phyloP scores from a whole-genome alignment of 129 eudicot genomes.

The Heracleum sosnowskyi region DNA sequence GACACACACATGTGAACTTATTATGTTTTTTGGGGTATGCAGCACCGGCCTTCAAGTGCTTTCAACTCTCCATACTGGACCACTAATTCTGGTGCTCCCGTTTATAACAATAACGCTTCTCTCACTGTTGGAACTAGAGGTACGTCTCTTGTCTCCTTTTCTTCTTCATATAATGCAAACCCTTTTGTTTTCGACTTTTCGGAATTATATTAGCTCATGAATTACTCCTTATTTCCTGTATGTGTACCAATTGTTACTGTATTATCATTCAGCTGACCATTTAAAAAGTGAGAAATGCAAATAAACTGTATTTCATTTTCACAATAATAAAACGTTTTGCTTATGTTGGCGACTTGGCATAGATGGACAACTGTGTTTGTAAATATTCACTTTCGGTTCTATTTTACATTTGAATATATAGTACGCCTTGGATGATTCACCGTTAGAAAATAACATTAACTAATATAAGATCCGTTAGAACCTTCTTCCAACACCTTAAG shows the following conservation, averaged over 20 bases:
- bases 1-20: no score
- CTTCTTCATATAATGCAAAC: no score
- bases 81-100: conserved; percentile 73
- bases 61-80: conserved; percentile 66
- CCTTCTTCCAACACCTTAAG: no score
- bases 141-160: background rate
- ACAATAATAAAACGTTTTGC: background rate
- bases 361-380: background rate
- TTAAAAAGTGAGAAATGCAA: background rate
- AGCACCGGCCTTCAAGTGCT: conserved; percentile 82
- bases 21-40: no score
- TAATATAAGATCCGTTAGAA: no score
- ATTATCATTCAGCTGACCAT: background rate
- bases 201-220: no score
- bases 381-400: background rate
- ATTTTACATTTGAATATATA: no score
- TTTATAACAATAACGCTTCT: conserved; percentile 62
- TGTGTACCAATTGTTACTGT: background rate
- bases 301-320: background rate
- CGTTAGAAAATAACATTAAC: no score
- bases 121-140: conserved; percentile 72
- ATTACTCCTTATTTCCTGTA: background rate
- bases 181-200: no score
- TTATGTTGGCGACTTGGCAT: background rate
- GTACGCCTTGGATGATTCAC: no score